Evolutionary conservation across 192 early-diverging fungal genomes (phyloP), one percentile per base, ranked within the genome.

Genomic region (Backusella sp.): DNA sequence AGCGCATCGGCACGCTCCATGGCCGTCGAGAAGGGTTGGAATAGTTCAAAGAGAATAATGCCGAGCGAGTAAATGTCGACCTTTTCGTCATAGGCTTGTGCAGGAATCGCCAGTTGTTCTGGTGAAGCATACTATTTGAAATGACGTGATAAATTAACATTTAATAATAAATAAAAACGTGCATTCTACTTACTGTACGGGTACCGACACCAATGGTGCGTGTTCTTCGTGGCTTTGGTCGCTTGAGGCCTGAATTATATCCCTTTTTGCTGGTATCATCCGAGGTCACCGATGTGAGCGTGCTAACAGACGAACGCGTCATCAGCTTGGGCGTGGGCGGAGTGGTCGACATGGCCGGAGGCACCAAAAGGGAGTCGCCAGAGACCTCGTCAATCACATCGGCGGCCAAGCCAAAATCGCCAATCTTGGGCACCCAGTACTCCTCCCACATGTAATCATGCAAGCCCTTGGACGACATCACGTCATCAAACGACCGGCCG

Each of bases 321-420:
- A 36, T 32, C 19, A 73, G 14, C 7, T 32, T 35, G 3, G 70
- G 70, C 15, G 35, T 46, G 1, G 56, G 17, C 3, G 73, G 37
- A 2, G 14, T 14, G 39, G 62, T 23, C 8, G 30, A 56, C 15
- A 66, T 28, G 1, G 41, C 7, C 15, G 65, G 65, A 23, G 76
- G 42, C 19, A 67, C 42, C 3, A 35, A 17, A 19, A 73, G 39
- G 0, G 73, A 66, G 14, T 84, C 79, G 14, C 44, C 59, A 21
- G 66, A 17, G 19, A 37, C 73, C 2, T 77, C 76, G 8, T 80
- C 79, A 2, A 89, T 77, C 44, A 88, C 79, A 46, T 85, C 81
- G 8, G 95, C 94, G 0, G 95, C 98, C 68, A 99, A 83, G 2
- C 98, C 98, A 87, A 99, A 99, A 77, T 99, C 98, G 4, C 98